A percentile compares a stretch with the other conserved stretches of the same genome.
Conservation (phyloP, 257 asterid species). For the Euphrasia confusa region DNA sequence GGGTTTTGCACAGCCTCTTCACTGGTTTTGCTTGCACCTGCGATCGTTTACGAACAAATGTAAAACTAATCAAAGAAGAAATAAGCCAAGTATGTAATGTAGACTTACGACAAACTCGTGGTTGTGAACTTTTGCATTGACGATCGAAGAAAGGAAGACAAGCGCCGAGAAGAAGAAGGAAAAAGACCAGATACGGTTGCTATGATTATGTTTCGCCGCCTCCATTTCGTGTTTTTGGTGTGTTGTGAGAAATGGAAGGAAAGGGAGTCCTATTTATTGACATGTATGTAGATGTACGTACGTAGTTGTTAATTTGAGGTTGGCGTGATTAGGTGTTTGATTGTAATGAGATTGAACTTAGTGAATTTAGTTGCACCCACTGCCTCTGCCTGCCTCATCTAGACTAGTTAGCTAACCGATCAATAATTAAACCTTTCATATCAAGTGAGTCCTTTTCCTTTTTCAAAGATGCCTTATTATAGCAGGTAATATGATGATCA, state of each 20-base stretch:
- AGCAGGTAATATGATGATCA: no score
- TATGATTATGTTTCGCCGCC: background rate
- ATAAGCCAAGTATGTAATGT: background rate
- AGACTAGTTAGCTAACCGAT: no score
- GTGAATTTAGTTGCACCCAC: constrained; percentile 38
- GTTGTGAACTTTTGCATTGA: constrained; percentile 50
- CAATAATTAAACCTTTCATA: no score
- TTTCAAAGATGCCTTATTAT: no score
- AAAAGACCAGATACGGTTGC: constrained; percentile 25
- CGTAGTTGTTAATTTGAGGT: constrained; percentile 34
- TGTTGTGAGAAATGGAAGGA: constrained; percentile 23
- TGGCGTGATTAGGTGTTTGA: constrained; percentile 50
- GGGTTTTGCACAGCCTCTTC: constrained; percentile 95
- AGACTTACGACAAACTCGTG: constrained; percentile 71
- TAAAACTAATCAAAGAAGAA: background rate
- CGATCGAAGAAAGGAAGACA: constrained; percentile 27
- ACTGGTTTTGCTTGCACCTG: constrained; percentile 73
- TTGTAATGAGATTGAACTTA: constrained; percentile 21
- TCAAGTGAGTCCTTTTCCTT: no score
- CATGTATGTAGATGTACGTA: background rate
- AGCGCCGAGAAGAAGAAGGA: constrained; percentile 26
- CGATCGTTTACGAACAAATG: no score
- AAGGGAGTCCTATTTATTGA: constrained; percentile 37
- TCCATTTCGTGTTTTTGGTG: constrained; percentile 25
- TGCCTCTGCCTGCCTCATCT: no score